Evolutionary conservation across 306 rosid species (phyloP).

Genomic region (Prunus mume): DNA sequence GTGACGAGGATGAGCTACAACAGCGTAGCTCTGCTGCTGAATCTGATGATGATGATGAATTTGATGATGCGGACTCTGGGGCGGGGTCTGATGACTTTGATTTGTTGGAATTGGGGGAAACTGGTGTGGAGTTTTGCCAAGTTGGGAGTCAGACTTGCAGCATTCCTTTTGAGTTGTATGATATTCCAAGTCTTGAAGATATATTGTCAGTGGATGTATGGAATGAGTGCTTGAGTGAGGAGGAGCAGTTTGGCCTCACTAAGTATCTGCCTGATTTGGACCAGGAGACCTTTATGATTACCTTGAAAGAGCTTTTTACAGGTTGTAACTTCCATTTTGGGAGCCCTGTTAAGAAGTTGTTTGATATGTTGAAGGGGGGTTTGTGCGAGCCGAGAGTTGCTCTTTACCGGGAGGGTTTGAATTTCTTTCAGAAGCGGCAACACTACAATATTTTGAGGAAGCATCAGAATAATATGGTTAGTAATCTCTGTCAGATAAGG

Average conservation of each 20-base stretch:
- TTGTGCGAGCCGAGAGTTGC: constrained; percentile 97
- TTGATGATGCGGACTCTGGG: constrained; percentile 95
- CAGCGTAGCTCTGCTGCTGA: constrained; percentile 64
- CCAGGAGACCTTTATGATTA: constrained; percentile 70
- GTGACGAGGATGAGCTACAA: constrained; percentile 84
- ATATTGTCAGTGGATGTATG: constrained; percentile 83
- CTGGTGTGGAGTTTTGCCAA: constrained; percentile 93
- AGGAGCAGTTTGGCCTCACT: constrained; percentile 78
- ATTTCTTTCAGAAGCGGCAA: constrained; percentile 69
- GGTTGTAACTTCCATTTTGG: constrained; percentile 87
- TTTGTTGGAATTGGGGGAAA: constrained; percentile 92
- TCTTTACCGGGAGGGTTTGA: constrained; percentile 82
- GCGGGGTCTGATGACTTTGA: constrained; percentile 99
- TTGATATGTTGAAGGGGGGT: constrained; percentile 91
- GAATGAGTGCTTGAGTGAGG: constrained; percentile 87
- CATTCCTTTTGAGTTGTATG: constrained; percentile 91
- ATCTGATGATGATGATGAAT: constrained; percentile 90
- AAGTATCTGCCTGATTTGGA: constrained; percentile 92
- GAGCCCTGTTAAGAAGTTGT: constrained; percentile 76
- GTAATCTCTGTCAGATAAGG: constrained; percentile 83
- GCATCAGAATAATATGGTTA: constrained; percentile 85
- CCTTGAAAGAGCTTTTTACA: constrained; percentile 69
- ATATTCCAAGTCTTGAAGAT: constrained; percentile 78
- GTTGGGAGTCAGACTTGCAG: constrained; percentile 90
- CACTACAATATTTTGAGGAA: constrained; percentile 91